These are phyloP conservation scores for Tolypocladium sp. DNA, from an alignment of 2,329 filamentous ascomycete genomes.

Conservation along the genomic window DNA sequence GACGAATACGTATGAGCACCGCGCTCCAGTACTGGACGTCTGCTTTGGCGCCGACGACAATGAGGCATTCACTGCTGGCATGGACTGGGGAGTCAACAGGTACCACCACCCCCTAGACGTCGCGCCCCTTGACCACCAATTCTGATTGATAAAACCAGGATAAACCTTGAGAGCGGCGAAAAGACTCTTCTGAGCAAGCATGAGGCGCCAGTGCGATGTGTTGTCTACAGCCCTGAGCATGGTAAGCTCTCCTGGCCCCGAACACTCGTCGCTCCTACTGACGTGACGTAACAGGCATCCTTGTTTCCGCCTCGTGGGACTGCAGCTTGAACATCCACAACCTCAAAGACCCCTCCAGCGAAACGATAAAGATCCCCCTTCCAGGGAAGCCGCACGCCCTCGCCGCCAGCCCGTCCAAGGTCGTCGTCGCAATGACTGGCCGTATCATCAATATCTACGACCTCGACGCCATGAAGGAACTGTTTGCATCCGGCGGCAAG, in stretches of 20 bases:
- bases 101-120: slow-evolving; percentile 20
- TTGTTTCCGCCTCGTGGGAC: slow-evolving; percentile 93
- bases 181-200: slow-evolving; percentile 74
- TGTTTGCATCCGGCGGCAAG: slow-evolving; percentile 35
- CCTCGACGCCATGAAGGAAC: slow-evolving; percentile 54
- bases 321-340: slow-evolving; percentile 79
- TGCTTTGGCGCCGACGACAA: slow-evolving; percentile 80
- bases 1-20: slow-evolving; percentile 66
- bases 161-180: slow-evolving; percentile 64
- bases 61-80: slow-evolving; percentile 75
- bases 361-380: slow-evolving; percentile 58
- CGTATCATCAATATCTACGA: slow-evolving; percentile 95
- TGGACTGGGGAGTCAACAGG: slow-evolving; percentile 81
- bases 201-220: slow-evolving; percentile 66
- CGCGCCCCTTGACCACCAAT: neutral
- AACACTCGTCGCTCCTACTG: slow-evolving; percentile 4
- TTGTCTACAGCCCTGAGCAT: slow-evolving; percentile 72
- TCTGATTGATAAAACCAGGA: slow-evolving; percentile 18
- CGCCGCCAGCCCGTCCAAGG: slow-evolving; percentile 65
- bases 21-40: slow-evolving; percentile 79
- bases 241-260: slow-evolving; percentile 32
- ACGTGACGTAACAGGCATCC: slow-evolving; percentile 40
- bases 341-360: slow-evolving; percentile 39
- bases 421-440: slow-evolving; percentile 92
- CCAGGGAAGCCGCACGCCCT: slow-evolving; percentile 87